Percentiles rank a stretch among this genome's conserved stretches.
These are phyloP conservation scores for Canavalia gladiata DNA, from an alignment of 306 rosid genomes.

Conservation along the genomic window DNA sequence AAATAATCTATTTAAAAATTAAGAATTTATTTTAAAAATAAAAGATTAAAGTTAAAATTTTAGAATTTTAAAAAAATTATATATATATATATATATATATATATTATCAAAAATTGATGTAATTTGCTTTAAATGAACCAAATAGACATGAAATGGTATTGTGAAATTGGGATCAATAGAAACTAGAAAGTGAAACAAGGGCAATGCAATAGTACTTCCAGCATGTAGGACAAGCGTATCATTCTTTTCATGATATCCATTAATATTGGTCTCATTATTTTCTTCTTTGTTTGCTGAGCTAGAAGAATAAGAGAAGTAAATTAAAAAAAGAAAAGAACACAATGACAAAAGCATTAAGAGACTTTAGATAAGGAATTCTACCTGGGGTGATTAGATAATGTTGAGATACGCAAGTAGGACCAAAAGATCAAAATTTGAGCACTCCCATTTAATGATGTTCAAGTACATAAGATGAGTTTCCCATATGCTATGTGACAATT, in stretches of 20 bases:
- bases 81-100: too few species aligned
- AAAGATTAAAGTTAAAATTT: too few species aligned
- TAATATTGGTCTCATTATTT: neutral
- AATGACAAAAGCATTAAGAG: neutral
- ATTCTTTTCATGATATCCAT: neutral
- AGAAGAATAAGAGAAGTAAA: neutral
- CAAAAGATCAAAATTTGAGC: neutral
- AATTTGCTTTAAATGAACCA: too few species aligned
- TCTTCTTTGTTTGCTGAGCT: neutral
- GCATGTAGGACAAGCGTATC: slow-evolving; percentile 2
- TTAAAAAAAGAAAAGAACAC: neutral
- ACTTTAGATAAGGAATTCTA: neutral
- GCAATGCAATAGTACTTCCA: neutral
- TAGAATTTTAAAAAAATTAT: too few species aligned
- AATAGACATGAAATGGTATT: neutral
- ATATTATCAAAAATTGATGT: too few species aligned
- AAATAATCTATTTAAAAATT: too few species aligned
- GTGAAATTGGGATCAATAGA: neutral
- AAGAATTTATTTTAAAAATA: too few species aligned
- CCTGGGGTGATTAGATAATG: neutral
- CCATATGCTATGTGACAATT: neutral
- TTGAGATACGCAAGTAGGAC: neutral
- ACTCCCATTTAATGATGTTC: neutral
- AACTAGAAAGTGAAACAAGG: neutral
- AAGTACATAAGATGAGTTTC: neutral